Evolutionary conservation across 75 land plant species (phyloP), one percentile per base, ranked within the genome.

Genomic region (Ceratopteris richardii): DNA sequence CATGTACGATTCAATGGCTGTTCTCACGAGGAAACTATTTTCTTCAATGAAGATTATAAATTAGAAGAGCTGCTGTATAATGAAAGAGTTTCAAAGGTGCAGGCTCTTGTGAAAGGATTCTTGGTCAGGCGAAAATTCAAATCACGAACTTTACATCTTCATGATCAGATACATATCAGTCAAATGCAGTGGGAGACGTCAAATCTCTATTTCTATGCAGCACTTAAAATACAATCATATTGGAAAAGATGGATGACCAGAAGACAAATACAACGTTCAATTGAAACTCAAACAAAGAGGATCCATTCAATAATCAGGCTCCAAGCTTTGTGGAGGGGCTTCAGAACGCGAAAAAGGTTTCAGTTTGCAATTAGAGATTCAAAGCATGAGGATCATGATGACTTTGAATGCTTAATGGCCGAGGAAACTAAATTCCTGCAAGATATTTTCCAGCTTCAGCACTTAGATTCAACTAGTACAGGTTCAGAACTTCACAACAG

Each of bases 271-370:
- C 25, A 25, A 13, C 20, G 10, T 17, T 28, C 29, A 28, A 36
- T 14, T 14, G 27, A 7, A 25, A 27, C 25, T 0, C 1, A 23
- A 37, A 33, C 2, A 16, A 14, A 21, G 51, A 56, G 3, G 22
- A 1, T 1, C 13, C 54, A 12, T 0, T 50, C 71, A 25, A 36
- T 28, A 25, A n/a, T 31, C 20, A 65, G 51, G 36, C 26, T 73
- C 10, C 76, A 73, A 42, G 60, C 65, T 17, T 22, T 73, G 24
- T 66, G 76, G 65, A 66, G 76, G 58, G 76, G 76, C 3, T 66
- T 24, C 24, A 0, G 56, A 3, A 30, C 55, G 13, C 39, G 76
- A 23, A 60, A 47, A 25, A 60, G 66, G 50, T 66, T 66, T 7
- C 66, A 47, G 17, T n/a, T 26, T 17, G 70, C 70, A 40, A 30